Evolutionary conservation across 2,329 filamentous ascomycete species (phyloP).

Genomic region (Colletotrichum musae): DNA sequence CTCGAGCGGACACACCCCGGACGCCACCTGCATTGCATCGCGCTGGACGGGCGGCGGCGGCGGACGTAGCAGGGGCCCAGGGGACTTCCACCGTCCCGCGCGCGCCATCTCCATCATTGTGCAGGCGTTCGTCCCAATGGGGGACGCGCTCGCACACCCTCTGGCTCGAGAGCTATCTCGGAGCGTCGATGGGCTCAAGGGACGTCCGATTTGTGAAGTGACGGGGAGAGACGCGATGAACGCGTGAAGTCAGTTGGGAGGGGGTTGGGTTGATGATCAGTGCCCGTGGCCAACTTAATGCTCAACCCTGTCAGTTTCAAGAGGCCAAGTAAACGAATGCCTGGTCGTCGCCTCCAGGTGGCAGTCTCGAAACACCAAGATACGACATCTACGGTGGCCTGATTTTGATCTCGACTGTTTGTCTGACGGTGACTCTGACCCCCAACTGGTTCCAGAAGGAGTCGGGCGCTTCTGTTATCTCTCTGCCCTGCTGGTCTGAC

Average conservation of each 20-base stretch:
- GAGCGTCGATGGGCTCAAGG: neutral
- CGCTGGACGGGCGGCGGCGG: conserved; percentile 3
- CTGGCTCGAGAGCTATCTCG: neutral
- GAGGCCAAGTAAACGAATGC: too few relatives aligned
- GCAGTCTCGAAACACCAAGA: neutral
- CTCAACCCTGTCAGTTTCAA: too few relatives aligned
- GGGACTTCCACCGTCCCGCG: conserved; percentile 22
- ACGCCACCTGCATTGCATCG: conserved; percentile 22
- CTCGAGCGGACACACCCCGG: conserved; percentile 13
- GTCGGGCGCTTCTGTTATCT: neutral
- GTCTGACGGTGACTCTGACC: too few relatives aligned
- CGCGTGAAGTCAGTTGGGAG: too few relatives aligned
- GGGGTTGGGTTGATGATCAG: too few relatives aligned
- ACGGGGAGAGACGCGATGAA: neutral
- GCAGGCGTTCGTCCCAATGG: conserved; percentile 35
- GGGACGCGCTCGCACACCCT: conserved; percentile 10
- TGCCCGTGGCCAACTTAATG: too few relatives aligned
- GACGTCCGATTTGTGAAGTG: neutral
- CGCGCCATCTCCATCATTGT: conserved; percentile 28
- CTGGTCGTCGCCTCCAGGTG: neutral
- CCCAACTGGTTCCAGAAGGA: neutral
- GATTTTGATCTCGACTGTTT: neutral
- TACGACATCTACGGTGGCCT: neutral
- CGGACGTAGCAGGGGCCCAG: conserved; percentile 3
- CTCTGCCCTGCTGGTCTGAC: conserved; percentile 7